Base-by-base conservation (phyloP, 805 yeast genomes). In the Candida andamanensis region DNA sequence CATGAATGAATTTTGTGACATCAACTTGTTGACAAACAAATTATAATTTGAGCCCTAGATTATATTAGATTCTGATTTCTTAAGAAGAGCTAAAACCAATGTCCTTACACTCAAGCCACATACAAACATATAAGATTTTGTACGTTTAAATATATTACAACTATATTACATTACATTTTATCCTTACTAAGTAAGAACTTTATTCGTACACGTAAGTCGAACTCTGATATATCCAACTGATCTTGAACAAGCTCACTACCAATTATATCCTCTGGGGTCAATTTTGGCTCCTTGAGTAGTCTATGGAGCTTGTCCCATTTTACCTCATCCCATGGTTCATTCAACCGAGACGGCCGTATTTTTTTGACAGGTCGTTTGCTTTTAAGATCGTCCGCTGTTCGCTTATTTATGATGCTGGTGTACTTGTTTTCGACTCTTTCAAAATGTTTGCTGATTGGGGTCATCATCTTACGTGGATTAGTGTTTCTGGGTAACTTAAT, bases 231-330 rank as follows among this genome's bases (percentile, higher is more conserved):
- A 13, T 51, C 56, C 26, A 64, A 44, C 25, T 42, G 48, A 2
- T 47, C 31, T 34, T 47, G 35, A 16, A 64, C 49, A 4, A 52
- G 30, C 1, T 39, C 32, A 32, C 63, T 64, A 29, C 50, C 46
- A 15, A 54, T 36, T 6, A 63, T 54, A 21, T 54, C 63, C 5
- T 37, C 35, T 15, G 50, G 37, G 1, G 50, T 50, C 12, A 64
- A 37, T 26, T 41, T 12, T 34, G 46, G 58, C 47, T 62, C 19
- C 39, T 35, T 9, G 10, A 63, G 46, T 4, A 64, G 44, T 18
- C 46, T 45, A 28, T 42, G 41, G 16, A 65, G 44, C 35, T 54
- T 60, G 9, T 30, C 37, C 71, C 70, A 65, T 24, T 52, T 54
- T 3, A 40, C 46, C 8, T 34, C 33, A 20, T 54, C 47, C 68